Base-by-base conservation (phyloP, 2,329 filamentous ascomycete species). In the Alternaria metachromatica region DNA sequence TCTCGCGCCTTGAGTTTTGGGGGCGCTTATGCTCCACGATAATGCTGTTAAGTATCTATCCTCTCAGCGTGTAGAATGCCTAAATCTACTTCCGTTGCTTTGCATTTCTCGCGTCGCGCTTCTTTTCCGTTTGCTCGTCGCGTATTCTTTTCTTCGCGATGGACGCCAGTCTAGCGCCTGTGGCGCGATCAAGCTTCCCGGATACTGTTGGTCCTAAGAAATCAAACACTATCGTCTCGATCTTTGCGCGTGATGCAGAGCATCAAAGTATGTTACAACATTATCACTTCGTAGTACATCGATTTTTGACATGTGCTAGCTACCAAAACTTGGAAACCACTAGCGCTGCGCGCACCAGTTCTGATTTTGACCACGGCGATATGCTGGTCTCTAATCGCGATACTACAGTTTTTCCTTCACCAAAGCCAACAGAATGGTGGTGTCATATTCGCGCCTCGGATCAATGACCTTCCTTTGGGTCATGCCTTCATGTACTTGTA, bases 321-420 rank as follows among this genome's bases (percentile, higher is more conserved):
- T n/a, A n/a, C n/a, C n/a, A n/a, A n/a, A n/a, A n/a, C n/a, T n/a
- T n/a, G n/a, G 74, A 73, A 67, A 25, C 70, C 72, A 12, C 25
- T 50, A 10, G 69, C 72, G 5, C 64, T 73, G 13, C 70, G 70
- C 6, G 50, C 69, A 0, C 53, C 58, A 3, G 46, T 69, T 0
- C 56, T 77, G 2, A 44, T 69, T 5, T 4, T 67, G 2, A 63
- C 70, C 0, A 66, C 71, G 6, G 3, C 66, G 0, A 44, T 69
- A 7, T 71, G 62, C 33, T 30, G 70, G 60, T 41, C 58, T 0
- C 64, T 88, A 0, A 84, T 86, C 0, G 72, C 75, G n/a, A n/a
- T n/a, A n/a, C n/a, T n/a, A n/a, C n/a, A n/a, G n/a, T n/a, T n/a
- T n/a, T n/a, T n/a, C n/a, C n/a, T n/a, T n/a, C n/a, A n/a, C n/a